Conservation (phyloP, 495 filamentous ascomycete genomes). For the Trichoderma virens region DNA sequence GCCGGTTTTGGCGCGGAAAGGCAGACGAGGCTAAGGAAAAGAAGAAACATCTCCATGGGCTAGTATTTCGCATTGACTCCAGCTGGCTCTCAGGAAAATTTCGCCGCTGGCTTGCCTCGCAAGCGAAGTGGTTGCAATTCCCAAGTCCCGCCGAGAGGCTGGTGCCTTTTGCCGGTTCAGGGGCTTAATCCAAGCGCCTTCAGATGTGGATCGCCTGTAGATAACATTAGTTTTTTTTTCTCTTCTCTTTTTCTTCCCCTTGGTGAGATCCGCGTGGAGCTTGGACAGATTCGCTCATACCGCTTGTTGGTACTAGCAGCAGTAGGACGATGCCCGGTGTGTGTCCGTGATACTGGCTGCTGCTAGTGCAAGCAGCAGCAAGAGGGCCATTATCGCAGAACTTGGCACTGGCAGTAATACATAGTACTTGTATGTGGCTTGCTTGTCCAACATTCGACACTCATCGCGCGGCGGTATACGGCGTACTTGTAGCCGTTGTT, state of each 20-base stretch:
- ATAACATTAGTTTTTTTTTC: background rate
- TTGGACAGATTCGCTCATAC: background rate
- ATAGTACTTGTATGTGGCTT: too few relatives aligned
- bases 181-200: background rate
- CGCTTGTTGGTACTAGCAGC: background rate
- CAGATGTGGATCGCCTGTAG: background rate
- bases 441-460: too few relatives aligned
- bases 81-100: background rate
- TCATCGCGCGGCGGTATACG: too few relatives aligned
- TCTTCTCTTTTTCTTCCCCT: background rate
- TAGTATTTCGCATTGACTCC: background rate
- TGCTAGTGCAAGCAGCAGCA: too few relatives aligned
- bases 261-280: background rate
- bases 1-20: background rate
- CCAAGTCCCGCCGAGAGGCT: background rate
- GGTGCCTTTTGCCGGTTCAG: slow-evolving; percentile 5
- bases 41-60: slow-evolving; percentile 1
- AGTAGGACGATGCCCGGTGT: too few relatives aligned
- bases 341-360: too few relatives aligned
- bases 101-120: background rate
- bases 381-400: too few relatives aligned
- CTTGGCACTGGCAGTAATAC: too few relatives aligned
- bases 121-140: slow-evolving; percentile 8
- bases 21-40: background rate
- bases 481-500: too few relatives aligned